Base-by-base conservation (phyloP, 2,329 filamentous ascomycete genomes). In the Botrytis cinerea region DNA sequence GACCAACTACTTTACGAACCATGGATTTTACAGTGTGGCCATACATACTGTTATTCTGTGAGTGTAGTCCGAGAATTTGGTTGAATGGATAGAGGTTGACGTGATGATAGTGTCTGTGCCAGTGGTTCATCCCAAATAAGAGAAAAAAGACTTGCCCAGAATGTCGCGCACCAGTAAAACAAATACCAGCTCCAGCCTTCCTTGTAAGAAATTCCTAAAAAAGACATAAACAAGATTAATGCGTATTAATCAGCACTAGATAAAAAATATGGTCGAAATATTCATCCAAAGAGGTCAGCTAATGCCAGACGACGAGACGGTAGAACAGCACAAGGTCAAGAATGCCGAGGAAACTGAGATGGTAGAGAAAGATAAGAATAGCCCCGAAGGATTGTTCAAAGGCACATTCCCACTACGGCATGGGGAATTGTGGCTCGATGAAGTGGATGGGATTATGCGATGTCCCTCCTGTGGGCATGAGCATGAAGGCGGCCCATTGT, bases 41-140 rank as follows among this genome's bases (percentile, higher is more conserved):
- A 93, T 80, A 92, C 90, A 10, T 92, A 91, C 81, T 93, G 91
- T 82, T 93, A 93, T 80, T 88, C 87, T 62, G 87, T 89, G 76
- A 81, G 86, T 82, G 38, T 20, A 48, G 32, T 25, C 38, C 48
- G 25, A 14, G 25, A 40, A 38, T 4, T 57, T 64, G 60, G 6
- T 57, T 22, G 48, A 20, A 61, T 54, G 51, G 18, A 43, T 51
- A 9, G 32, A 28, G 35, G 61, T 76, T 80, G 73, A 81, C 68
- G 54, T 60, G 25, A 38, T 63, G 40, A 32, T 32, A 80, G 78
- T 83, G 81, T 74, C 75, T 83, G 46, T 81, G 80, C 54, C 82
- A 77, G 74, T 82, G 78, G 81, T 82, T 83, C 70, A 73, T 79
- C 32, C 79, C 80, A 28, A 78, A 87, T 77, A 86, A 83, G 79